These are phyloP conservation scores for Schizophyllum commune DNA, from an alignment of 1,284 basidiomycete species.

Conservation along the genomic window DNA sequence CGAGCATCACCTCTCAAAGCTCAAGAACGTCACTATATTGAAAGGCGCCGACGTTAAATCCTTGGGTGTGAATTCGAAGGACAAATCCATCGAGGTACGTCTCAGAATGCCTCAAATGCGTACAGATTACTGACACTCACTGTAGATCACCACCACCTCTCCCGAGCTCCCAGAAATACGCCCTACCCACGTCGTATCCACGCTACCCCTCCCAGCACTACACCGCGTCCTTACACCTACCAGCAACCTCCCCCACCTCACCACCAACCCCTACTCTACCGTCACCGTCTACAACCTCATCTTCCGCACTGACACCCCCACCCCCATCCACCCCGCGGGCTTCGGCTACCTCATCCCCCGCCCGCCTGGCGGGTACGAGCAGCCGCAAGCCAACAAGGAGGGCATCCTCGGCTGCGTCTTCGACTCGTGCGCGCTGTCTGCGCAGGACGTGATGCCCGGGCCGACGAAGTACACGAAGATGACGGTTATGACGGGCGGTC, in stretches of 20 bases:
- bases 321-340: slow-evolving; percentile 65
- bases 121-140: slow-evolving; percentile 3
- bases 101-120: neutral
- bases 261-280: slow-evolving; percentile 52
- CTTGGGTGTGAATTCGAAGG: slow-evolving; percentile 28
- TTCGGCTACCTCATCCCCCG: slow-evolving; percentile 95
- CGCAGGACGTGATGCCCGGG: slow-evolving; percentile 46
- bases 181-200: slow-evolving; percentile 54
- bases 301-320: slow-evolving; percentile 46
- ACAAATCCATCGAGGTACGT: slow-evolving; percentile 35
- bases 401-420: slow-evolving; percentile 80
- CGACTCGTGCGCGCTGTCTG: slow-evolving; percentile 68
- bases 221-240: slow-evolving; percentile 39
- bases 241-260: slow-evolving; percentile 37
- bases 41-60: slow-evolving; percentile 31
- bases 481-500: slow-evolving; percentile 59
- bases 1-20: slow-evolving; percentile 33
- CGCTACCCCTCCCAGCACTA: slow-evolving; percentile 68
- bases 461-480: slow-evolving; percentile 52
- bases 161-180: slow-evolving; percentile 25
- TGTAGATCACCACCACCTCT: slow-evolving; percentile 35
- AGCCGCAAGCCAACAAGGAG: slow-evolving; percentile 24
- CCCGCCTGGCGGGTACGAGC: slow-evolving; percentile 40
- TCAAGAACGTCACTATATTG: slow-evolving; percentile 54
- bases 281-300: slow-evolving; percentile 72